Evolutionary conservation across 805 yeast species (phyloP), one percentile per base, ranked within the genome.

Genomic region (Suhomyces pyralidae): DNA sequence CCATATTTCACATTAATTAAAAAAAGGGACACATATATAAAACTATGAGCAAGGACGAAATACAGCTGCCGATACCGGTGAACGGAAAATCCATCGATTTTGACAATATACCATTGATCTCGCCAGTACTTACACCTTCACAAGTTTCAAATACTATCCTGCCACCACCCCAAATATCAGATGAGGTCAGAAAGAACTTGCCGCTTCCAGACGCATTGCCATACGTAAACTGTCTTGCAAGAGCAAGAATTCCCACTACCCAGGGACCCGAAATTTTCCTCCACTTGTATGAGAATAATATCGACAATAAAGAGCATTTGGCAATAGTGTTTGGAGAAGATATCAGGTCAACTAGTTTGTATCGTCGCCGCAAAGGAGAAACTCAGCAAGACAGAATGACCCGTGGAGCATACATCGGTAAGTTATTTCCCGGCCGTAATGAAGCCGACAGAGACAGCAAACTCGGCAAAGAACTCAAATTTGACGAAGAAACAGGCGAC

Each of bases 311-410:
- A 67, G 99, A 94, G 70, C 99, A 94, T 70, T 73, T 94, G 62
- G 99, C 99, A 5, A 93, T 94, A 54, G 99, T 94, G 4, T 93
- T 94, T 72, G 97, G 98, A 8, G 96, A 90, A 63, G 87, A 88
- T 59, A 86, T 94, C 50, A 79, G 97, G 58, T 90, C 97, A 2
- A 78, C 80, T 63, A 76, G 90, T 3, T 73, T 94, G 48, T 94
- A 83, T 71, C 79, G 73, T 45, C 72, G 71, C 48, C 73, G 89
- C 50, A 73, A 73, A 0, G 82, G 82, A 45, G 99, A 94, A 57
- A 77, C 96, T 0, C 97, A 91, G 69, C 86, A 83, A 61, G 97
- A 90, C 66, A 72, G 99, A 59, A 94, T 94, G 97, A 91, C 96
- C n/a, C 80, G 99, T 59, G 99, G 99, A 25, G 99, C 99, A 0